phyloP scores from a whole-genome alignment of 495 filamentous ascomycete species.

The Gamarada debralockiae region DNA sequence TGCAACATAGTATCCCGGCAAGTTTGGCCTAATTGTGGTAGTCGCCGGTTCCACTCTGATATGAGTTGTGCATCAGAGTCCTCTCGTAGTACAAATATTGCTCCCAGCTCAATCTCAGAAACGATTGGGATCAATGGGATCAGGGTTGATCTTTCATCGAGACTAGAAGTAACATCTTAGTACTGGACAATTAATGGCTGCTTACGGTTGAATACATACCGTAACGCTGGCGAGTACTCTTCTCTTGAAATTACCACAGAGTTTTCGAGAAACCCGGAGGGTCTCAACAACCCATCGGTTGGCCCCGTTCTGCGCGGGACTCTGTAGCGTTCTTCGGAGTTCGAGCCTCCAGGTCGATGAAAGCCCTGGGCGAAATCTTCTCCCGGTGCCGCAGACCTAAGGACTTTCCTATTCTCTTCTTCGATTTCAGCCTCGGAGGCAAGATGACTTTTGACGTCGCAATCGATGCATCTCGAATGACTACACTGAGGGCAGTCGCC shows the following conservation, averaged over 20 bases:
- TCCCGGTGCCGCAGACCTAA: background rate
- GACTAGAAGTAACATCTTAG: too few species aligned
- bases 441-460: background rate
- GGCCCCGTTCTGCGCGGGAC: too few species aligned
- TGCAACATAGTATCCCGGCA: background rate
- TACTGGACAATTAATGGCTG: too few species aligned
- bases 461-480: conserved; percentile 3
- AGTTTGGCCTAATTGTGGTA: background rate
- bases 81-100: background rate
- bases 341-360: too few species aligned
- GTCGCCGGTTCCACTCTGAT: background rate
- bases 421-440: background rate
- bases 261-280: too few species aligned
- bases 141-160: too few species aligned
- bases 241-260: too few species aligned
- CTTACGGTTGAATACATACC: too few species aligned
- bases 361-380: too few species aligned
- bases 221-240: too few species aligned
- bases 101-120: background rate
- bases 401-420: background rate
- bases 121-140: too few species aligned
- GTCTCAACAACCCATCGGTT: too few species aligned
- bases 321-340: background rate
- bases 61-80: background rate
- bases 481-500: background rate